These are phyloP conservation scores for Fusarium sublunatum DNA, from an alignment of 2,329 filamentous ascomycete species.

Conservation along the genomic window DNA sequence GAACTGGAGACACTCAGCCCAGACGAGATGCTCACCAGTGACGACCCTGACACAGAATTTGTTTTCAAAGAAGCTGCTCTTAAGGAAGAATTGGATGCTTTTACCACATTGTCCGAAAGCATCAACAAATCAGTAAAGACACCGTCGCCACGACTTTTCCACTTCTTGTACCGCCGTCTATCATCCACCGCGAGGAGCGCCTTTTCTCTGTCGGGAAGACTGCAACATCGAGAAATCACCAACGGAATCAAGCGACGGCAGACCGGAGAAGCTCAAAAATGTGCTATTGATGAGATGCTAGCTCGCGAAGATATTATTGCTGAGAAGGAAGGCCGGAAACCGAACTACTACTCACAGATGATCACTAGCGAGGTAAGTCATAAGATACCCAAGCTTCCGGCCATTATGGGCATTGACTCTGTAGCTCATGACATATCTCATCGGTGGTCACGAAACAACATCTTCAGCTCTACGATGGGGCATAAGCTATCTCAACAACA, in stretches of 20 bases:
- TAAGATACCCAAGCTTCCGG: not conserved
- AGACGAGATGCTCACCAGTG: not conserved
- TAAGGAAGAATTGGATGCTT: constrained; percentile 17
- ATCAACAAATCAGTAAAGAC: constrained; percentile 20
- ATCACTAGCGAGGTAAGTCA: constrained; percentile 24
- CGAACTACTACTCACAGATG: constrained; percentile 17
- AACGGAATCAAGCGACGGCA: constrained; percentile 17
- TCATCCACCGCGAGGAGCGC: constrained; percentile 6
- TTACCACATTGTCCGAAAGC: constrained; percentile 8
- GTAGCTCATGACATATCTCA: constrained; percentile 23
- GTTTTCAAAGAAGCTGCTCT: constrained; percentile 9
- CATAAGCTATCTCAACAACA: constrained; percentile 17
- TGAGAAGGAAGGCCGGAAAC: constrained; percentile 21
- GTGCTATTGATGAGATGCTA: constrained; percentile 25
- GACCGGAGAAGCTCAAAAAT: constrained; percentile 19
- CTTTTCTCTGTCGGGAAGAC: not conserved
- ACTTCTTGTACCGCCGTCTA: constrained; percentile 20
- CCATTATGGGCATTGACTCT: not conserved
- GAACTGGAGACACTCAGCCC: constrained; percentile 9
- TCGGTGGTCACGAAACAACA: constrained; percentile 32
- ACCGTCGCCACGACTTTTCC: constrained; percentile 10
- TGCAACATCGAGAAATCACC: constrained; percentile 8
- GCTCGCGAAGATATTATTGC: constrained; percentile 25
- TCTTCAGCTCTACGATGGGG: constrained; percentile 28
- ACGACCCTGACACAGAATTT: not conserved